A percentile compares a stretch with the other conserved stretches of the same genome.
phyloP scores from a whole-genome alignment of 2,329 filamentous ascomycete genomes.

The Hyphodiscus sp. region DNA sequence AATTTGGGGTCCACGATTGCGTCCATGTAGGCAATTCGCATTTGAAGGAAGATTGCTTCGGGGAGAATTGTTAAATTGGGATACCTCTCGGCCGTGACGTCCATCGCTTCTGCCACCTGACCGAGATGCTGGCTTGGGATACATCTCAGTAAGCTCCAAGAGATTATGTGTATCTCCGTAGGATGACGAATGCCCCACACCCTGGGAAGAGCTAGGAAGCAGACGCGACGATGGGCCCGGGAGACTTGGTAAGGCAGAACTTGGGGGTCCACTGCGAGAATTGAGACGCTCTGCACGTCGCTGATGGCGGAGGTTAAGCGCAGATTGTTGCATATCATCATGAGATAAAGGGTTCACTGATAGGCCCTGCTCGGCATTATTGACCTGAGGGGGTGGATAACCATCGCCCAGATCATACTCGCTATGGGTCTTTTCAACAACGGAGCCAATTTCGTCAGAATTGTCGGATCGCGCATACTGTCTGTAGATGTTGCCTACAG shows the following conservation, averaged over 20 bases:
- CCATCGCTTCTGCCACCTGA: neutral
- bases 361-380: neutral
- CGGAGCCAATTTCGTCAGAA: neutral
- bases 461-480: conserved; percentile 16
- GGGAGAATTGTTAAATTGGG: conserved; percentile 2
- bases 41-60: conserved; percentile 3
- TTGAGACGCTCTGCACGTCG: conserved; percentile 5
- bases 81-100: neutral
- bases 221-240: conserved; percentile 1
- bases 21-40: conserved; percentile 2
- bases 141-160: conserved; percentile 12
- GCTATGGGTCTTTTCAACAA: conserved; percentile 3
- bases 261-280: conserved; percentile 6
- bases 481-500: conserved; percentile 25
- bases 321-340: conserved; percentile 2
- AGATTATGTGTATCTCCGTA: conserved; percentile 19
- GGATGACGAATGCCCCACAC: conserved; percentile 10
- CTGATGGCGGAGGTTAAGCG: conserved; percentile 8
- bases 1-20: conserved; percentile 4
- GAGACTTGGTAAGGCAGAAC: conserved; percentile 7
- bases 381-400: neutral
- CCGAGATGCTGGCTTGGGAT: neutral
- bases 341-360: neutral
- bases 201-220: conserved; percentile 5
- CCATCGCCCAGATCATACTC: neutral